Percentiles rank a stretch among this genome's conserved stretches.
phyloP scores from a whole-genome alignment of 2,329 filamentous ascomycete genomes.

The Coniochaeta prunicola region DNA sequence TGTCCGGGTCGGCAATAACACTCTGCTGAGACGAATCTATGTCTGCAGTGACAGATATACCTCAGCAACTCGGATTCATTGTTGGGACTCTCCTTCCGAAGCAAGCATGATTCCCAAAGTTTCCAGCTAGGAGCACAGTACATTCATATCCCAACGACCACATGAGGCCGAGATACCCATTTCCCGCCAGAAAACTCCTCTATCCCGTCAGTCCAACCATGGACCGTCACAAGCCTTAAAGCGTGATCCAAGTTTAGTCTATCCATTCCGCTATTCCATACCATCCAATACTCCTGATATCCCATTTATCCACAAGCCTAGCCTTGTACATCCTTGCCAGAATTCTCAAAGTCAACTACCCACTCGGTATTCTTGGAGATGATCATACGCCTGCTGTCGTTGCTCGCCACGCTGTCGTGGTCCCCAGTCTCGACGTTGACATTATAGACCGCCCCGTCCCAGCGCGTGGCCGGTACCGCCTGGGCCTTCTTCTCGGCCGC shows the following conservation, averaged over 20 bases:
- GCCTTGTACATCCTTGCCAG: background rate
- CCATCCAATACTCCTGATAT: background rate
- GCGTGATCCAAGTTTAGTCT: background rate
- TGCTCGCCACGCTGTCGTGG: conserved; percentile 5
- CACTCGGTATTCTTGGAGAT: conserved; percentile 5
- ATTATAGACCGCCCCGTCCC: conserved; percentile 4
- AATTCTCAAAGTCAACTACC: conserved; percentile 3
- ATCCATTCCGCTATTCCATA: background rate
- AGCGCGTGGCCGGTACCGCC: background rate
- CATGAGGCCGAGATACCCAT: too few species aligned
- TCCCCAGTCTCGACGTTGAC: conserved; percentile 2
- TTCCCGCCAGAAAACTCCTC: too few species aligned
- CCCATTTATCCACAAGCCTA: background rate
- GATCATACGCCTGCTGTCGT: conserved; percentile 7
- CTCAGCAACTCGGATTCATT: too few species aligned
- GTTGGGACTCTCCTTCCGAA: too few species aligned
- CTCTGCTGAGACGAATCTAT: too few species aligned
- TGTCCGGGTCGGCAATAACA: too few species aligned
- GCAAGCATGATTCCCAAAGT: too few species aligned
- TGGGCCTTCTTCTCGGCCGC: background rate
- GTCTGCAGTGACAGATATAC: too few species aligned
- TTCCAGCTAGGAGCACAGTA: too few species aligned
- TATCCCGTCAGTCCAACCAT: too few species aligned
- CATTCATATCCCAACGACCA: too few species aligned
- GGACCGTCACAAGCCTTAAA: too few species aligned